Conservation (phyloP, 2,329 filamentous ascomycete species). For the Exophiala phaeomuriformis region DNA sequence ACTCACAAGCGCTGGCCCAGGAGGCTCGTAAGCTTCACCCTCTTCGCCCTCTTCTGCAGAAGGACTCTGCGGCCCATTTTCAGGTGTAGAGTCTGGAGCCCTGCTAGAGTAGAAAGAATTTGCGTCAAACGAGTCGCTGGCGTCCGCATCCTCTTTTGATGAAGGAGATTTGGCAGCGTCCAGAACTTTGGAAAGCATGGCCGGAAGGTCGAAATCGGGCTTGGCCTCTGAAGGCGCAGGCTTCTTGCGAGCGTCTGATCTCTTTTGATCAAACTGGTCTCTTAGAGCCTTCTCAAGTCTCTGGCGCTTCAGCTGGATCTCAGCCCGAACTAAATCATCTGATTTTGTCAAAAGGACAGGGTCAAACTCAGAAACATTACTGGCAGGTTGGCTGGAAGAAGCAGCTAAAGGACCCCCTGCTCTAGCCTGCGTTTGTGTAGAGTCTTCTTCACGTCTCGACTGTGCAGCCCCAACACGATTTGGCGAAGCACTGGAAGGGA, state of each 20-base stretch:
- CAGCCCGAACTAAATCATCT: slow-evolving; percentile 72
- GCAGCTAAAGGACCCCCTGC: slow-evolving; percentile 19
- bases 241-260: slow-evolving; percentile 43
- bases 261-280: slow-evolving; percentile 66
- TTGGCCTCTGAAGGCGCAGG: slow-evolving; percentile 47
- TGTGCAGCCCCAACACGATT: slow-evolving; percentile 25
- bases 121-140: slow-evolving; percentile 68
- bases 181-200: slow-evolving; percentile 65
- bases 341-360: slow-evolving; percentile 81
- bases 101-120: slow-evolving; percentile 95
- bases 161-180: slow-evolving; percentile 64
- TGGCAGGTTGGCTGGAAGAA: slow-evolving; percentile 34
- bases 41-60: slow-evolving; percentile 30
- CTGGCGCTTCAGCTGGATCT: slow-evolving; percentile 71
- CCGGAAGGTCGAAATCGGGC: slow-evolving; percentile 61
- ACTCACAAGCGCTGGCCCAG: slow-evolving; percentile 19
- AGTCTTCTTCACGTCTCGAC: slow-evolving; percentile 17
- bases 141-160: slow-evolving; percentile 42
- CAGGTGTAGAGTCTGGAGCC: slow-evolving; percentile 65
- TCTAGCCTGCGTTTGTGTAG: slow-evolving; percentile 9
- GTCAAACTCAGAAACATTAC: slow-evolving; percentile 61
- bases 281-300: slow-evolving; percentile 69
- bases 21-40: slow-evolving; percentile 29
- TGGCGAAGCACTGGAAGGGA: slow-evolving; percentile 23
- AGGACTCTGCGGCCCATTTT: slow-evolving; percentile 29